Evolutionary conservation across 164 flowering plant genomes (phyloP), one percentile per base, ranked within the genome.

Genomic region (Litsea cubeba): DNA sequence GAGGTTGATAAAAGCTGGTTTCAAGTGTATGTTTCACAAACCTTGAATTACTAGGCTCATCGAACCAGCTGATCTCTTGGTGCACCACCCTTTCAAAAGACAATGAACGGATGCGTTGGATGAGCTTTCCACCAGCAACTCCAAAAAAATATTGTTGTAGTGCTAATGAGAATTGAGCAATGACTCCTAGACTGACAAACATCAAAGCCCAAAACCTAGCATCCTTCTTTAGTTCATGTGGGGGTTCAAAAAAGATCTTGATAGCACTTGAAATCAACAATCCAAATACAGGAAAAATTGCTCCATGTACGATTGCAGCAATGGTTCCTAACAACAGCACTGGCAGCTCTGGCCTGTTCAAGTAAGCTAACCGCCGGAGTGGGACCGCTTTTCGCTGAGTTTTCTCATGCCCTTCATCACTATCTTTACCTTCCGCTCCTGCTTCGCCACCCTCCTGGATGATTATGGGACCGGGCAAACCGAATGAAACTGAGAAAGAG

Each of bases 41-140:
- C 92, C 94, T 91, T 75, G 94, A 85, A 76, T 91, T 84, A 60
- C 77, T 65, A 72, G 91, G 85, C 49, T 88, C 88, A 67, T 91
- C 93, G 69, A 91, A 89, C 93, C 91, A 91, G 58, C 90, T 84
- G 49, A 89, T 88, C 75, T 89, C 85, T 75, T 88, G 90, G 79
- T 87, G 85, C 7, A 88, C 90, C 23, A 88, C 85, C 73, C 83
- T 88, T 68, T 80, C 77, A 50, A 91, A 89, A 8, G 87, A 80
- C 81, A 86, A 20, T 26, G 92, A 81, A 30, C 96, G 85, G 25
- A 89, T 83, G 30, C 96, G 73, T 62, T 77, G 72, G 0, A 91
- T 84, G 71, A 89, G 79, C 68, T 83, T 87, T 0, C 87, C 88
- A 30, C 94, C 94, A 0, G 94, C 96, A 71, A 91, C 64, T 72